phyloP scores from a whole-genome alignment of 208 protist species.

The Acanthamoeba divionensis region DNA sequence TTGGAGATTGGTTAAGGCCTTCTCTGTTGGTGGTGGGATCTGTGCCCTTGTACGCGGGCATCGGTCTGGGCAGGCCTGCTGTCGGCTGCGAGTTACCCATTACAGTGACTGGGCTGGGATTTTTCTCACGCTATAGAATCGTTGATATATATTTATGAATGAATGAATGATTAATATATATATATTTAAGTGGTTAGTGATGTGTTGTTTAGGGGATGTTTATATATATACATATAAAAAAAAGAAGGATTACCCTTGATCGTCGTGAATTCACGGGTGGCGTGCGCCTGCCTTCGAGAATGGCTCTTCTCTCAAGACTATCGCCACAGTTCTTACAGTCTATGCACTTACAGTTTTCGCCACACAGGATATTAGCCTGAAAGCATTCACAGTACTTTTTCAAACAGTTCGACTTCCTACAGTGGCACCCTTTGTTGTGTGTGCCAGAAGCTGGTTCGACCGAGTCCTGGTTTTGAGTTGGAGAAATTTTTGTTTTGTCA shows the following conservation, averaged over 20 bases:
- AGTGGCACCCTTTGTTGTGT: conserved; percentile 74
- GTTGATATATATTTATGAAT: no score
- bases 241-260: not conserved
- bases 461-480: conserved; percentile 11
- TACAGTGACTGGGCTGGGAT: no score
- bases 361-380: conserved; percentile 71
- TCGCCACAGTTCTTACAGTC: conserved; percentile 68
- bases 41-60: no score
- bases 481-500: no score
- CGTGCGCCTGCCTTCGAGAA: conserved; percentile 33
- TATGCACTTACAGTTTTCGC: conserved; percentile 74
- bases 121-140: no score
- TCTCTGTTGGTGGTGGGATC: no score
- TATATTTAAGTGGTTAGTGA: no score
- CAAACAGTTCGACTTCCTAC: conserved; percentile 71
- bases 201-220: no score
- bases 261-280: not conserved
- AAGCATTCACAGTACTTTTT: conserved; percentile 82
- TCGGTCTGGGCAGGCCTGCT: no score
- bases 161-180: no score
- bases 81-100: no score
- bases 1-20: no score
- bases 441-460: conserved; percentile 51
- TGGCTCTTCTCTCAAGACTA: conserved; percentile 8
- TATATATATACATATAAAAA: not conserved